A percentile compares a stretch with the other conserved stretches of the same genome.
Evolutionary conservation across 2,329 filamentous ascomycete genomes (phyloP).

Genomic region (Tolypocladium paradoxum): DNA sequence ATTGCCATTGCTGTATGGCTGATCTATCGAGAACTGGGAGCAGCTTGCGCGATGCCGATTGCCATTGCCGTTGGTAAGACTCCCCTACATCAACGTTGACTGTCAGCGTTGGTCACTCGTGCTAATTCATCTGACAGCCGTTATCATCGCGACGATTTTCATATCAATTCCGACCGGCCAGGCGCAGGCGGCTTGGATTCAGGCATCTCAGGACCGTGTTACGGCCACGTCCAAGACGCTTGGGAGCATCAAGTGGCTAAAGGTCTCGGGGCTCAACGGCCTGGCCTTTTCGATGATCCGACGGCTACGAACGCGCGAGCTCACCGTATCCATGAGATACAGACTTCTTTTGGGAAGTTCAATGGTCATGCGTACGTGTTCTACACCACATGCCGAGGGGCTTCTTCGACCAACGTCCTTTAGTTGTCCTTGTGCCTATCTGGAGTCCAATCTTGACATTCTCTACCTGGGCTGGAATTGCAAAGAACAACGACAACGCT

Average conservation of each 20-base stretch:
- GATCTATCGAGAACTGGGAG: neutral
- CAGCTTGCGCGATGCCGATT: neutral
- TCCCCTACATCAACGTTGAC: neutral
- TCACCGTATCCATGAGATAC: neutral
- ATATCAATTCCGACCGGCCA: neutral
- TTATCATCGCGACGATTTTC: neutral
- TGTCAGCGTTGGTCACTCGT: neutral
- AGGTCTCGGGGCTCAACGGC: neutral
- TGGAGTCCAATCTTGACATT: neutral
- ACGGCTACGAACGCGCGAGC: neutral
- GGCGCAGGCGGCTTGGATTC: neutral
- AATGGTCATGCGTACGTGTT: neutral
- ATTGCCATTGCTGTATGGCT: neutral
- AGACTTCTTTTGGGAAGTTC: neutral
- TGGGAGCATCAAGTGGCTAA: neutral
- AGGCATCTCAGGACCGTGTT: neutral
- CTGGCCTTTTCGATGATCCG: neutral
- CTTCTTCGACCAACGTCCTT: neutral
- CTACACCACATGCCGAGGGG: neutral
- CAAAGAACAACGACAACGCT: neutral
- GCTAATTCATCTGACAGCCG: neutral
- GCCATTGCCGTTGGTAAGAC: neutral
- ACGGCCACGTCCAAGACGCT: neutral
- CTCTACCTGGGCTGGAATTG: neutral
- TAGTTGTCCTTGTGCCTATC: neutral